These are phyloP conservation scores for Aeschynomene evenia DNA, from an alignment of 306 rosid genomes.

Conservation along the genomic window DNA sequence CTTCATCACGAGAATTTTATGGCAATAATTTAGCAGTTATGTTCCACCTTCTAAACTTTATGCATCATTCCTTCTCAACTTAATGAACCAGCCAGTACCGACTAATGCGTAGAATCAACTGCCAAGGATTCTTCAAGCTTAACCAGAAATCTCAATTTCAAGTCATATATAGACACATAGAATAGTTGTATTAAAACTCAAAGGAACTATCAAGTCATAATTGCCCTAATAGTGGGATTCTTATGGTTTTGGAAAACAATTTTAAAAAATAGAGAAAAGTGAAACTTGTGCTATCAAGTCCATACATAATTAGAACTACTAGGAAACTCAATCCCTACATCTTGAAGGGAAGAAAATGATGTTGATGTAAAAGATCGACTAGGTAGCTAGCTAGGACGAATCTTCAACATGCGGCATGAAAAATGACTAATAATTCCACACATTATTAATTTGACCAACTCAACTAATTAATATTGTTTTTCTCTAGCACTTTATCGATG, in stretches of 20 bases:
- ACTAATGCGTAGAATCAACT: too few relatives aligned
- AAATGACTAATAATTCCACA: too few relatives aligned
- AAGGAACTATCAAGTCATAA: too few relatives aligned
- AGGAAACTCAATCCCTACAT: not conserved
- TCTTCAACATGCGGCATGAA: not conserved
- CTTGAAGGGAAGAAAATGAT: not conserved
- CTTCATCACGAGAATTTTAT: not conserved
- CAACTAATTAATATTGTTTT: not conserved
- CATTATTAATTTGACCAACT: not conserved
- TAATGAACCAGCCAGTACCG: too few relatives aligned
- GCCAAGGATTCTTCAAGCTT: too few relatives aligned
- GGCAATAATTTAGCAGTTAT: conserved; percentile 18
- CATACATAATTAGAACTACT: not conserved
- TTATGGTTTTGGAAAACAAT: too few relatives aligned
- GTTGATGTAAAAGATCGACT: not conserved
- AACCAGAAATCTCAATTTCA: too few relatives aligned
- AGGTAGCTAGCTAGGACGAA: not conserved
- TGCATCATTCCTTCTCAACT: too few relatives aligned
- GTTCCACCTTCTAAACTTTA: not conserved
- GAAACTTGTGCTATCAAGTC: not conserved
- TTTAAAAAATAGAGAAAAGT: not conserved
- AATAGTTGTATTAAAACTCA: too few relatives aligned
- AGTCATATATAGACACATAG: too few relatives aligned
- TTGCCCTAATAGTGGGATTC: too few relatives aligned
- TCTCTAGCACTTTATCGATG: too few relatives aligned